Evolutionary conservation across 2,329 filamentous ascomycete genomes (phyloP), one percentile per base, ranked within the genome.

Genomic region (Xylariaceae sp.): DNA sequence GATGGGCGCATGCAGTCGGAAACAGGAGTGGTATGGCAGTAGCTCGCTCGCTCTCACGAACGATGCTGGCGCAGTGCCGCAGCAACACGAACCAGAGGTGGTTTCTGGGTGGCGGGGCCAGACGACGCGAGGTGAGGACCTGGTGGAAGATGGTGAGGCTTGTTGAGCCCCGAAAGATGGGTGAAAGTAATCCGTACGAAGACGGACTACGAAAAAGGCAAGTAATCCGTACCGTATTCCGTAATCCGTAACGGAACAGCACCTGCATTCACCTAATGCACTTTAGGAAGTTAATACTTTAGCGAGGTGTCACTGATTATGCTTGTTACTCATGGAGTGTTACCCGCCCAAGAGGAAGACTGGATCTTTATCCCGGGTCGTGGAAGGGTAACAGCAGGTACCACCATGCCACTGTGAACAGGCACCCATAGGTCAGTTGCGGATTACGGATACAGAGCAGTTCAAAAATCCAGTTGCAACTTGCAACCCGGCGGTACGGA

Each of bases 41-140:
- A 30, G 37, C 37, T 53, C 45, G 53, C 44, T 30, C 60, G 23
- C 55, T 44, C 34, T 50, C 51, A 17, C 34, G 56, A 50, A 60
- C 48, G 57, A 55, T 50, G 57, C 52, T 53, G 51, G 51, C 57
- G 57, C 44, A 52, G 55, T 55, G 30, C 56, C 56, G 57, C 58
- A 53, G 47, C 58, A 45, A 37, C 56, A 51, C 44, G 57, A 48
- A 60, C 57, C 53, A 57, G 57, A 55, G 4, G 54, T 51, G 56
- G 50, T 34, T 51, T 55, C 51, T 48, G 50, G 54, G 49, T 44
- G 51, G 60, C 57, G 60, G 58, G 55, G 57, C 49, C 51, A 55
- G 52, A 51, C 52, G 47, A 58, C 53, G 50, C 54, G 58, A 60
- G 42, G 42, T 13, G n/a, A 45, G 53, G 13, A 45, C 42, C 49